These are phyloP conservation scores for Elaeagnus macrophylla DNA, from an alignment of 306 rosid species.

Conservation along the genomic window DNA sequence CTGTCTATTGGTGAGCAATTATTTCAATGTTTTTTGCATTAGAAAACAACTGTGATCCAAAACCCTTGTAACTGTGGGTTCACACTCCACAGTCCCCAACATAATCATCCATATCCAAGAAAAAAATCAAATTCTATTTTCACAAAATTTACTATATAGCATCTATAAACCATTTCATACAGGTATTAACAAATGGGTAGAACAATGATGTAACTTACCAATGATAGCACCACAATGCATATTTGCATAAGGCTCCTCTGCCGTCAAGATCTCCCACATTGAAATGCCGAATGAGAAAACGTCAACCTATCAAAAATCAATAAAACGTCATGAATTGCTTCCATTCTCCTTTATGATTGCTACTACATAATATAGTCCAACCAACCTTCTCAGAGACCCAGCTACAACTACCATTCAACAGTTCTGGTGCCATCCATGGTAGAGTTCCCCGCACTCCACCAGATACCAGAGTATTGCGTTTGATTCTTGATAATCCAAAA, in stretches of 20 bases:
- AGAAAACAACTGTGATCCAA: too few species aligned
- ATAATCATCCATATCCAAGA: too few species aligned
- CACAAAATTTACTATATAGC: neutral
- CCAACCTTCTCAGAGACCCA: conserved; percentile 31
- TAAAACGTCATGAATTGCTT: neutral
- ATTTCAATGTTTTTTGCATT: too few species aligned
- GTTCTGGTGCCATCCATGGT: conserved; percentile 31
- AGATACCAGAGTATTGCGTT: conserved; percentile 27
- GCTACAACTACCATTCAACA: conserved; percentile 30
- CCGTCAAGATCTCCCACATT: conserved; percentile 32
- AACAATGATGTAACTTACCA: conserved; percentile 18
- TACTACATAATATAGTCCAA: neutral
- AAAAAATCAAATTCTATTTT: too few species aligned
- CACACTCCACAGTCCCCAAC: too few species aligned
- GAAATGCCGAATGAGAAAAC: conserved; percentile 31
- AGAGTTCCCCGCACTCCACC: conserved; percentile 33
- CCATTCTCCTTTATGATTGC: neutral
- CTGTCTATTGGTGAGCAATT: too few species aligned
- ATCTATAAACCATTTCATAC: neutral
- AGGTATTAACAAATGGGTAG: neutral
- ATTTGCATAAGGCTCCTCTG: conserved; percentile 27
- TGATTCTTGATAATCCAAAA: conserved; percentile 27
- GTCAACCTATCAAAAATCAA: conserved; percentile 23
- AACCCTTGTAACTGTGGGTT: too few species aligned
- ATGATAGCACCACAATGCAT: conserved; percentile 36